Evolutionary conservation across 2,329 filamentous ascomycete species (phyloP), one percentile per base, ranked within the genome.

Genomic region (Verticillium isaacii): DNA sequence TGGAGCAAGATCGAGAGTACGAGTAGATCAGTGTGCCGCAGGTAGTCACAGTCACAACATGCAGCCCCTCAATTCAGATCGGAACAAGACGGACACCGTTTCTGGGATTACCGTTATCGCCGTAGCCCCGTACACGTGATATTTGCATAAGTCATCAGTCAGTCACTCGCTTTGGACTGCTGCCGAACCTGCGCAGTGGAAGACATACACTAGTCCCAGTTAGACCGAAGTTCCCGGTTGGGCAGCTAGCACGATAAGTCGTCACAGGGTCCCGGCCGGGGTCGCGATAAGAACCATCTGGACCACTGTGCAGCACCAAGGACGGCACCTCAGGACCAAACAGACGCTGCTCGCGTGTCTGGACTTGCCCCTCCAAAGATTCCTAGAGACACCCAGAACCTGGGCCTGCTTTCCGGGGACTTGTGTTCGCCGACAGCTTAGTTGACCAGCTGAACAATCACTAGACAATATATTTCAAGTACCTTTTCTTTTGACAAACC

Each of bases 301-400:
- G 45, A 41, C 32, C 45, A 32, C 58, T 55, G 60, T 55, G 63
- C 61, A 61, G 63, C 61, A 61, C 61, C 57, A 17, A 60, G 55
- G 25, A 37, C 55, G 32, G 11, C n/a, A 11, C 9, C 17, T 25
- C n/a, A 12, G 34, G 45, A 50, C 25, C 19, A 50, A 50, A 50
- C 19, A 50, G 8, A 12, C n/a, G 19, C 29, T 50, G 45, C 19
- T 50, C 45, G 45, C 45, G 45, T 56, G 55, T 41, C 62, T 60
- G 52, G 60, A 60, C 39, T n/a, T 62, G 60, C 59, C 62, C 62
- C 63, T 64, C 63, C 60, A 64, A 61, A 52, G 61, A 61, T 37
- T 63, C 34, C 36, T 57, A 56, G 19, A 55, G 52, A 52, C 55
- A 60, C 57, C 57, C 34, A 23, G 19, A 50, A n/a, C 45, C 32